phyloP scores from a whole-genome alignment of 306 rosid species.

The Pyrus bretschneideri region DNA sequence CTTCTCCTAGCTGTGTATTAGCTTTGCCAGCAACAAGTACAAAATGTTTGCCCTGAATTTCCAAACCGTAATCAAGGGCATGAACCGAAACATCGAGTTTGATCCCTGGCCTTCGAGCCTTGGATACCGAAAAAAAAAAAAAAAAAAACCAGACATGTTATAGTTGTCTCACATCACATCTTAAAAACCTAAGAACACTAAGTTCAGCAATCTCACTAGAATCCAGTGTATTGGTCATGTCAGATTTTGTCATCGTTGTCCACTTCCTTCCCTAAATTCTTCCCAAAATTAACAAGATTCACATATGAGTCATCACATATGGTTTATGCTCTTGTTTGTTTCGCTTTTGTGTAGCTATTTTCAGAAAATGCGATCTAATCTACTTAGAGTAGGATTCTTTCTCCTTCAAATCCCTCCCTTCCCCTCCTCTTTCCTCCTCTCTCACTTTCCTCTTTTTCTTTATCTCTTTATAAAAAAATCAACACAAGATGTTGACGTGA shows the following conservation, averaged over 20 bases:
- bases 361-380: background rate
- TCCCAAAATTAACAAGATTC: background rate
- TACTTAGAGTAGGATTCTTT: too few relatives aligned
- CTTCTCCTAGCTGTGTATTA: too few relatives aligned
- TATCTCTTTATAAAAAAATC: too few relatives aligned
- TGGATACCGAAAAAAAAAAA: background rate
- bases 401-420: too few relatives aligned
- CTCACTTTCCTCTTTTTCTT: too few relatives aligned
- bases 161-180: background rate
- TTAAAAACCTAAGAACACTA: background rate
- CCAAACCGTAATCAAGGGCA: too few relatives aligned
- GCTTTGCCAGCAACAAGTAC: too few relatives aligned
- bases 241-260: background rate
- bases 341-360: background rate
- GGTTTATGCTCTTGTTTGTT: background rate
- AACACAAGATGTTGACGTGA: too few relatives aligned
- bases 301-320: background rate
- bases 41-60: too few relatives aligned
- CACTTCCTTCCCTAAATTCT: background rate
- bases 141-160: background rate
- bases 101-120: background rate
- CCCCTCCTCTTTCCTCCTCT: too few relatives aligned
- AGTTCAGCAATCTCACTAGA: slow-evolving; percentile 1
- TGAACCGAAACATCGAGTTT: background rate
- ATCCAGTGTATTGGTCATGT: background rate